These are phyloP conservation scores for Acanthamoeba culbertsoni DNA, from an alignment of 208 protist species.

Conservation along the genomic window DNA sequence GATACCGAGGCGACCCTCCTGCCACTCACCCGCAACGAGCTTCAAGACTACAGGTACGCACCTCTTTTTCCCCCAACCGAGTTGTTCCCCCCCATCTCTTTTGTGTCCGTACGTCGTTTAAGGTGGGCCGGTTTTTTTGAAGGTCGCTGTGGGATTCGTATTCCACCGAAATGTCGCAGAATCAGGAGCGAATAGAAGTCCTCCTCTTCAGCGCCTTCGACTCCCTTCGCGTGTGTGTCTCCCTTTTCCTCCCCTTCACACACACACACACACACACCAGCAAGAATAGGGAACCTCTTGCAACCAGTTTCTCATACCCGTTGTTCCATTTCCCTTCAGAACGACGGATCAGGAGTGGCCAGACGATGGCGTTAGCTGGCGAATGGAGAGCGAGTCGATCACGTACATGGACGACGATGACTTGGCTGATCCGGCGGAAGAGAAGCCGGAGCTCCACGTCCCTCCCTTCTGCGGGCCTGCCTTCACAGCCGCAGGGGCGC, in stretches of 20 bases:
- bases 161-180: neutral
- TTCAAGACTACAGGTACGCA: neutral
- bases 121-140: neutral
- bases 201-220: neutral
- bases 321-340: neutral
- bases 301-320: too few relatives aligned
- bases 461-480: neutral
- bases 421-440: neutral
- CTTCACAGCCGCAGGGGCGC: neutral
- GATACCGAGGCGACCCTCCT: neutral
- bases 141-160: neutral
- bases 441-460: too few relatives aligned
- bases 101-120: neutral
- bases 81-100: neutral
- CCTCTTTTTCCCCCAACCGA: neutral
- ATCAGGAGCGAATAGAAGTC: neutral
- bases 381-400: neutral
- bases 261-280: neutral
- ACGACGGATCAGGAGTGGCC: neutral
- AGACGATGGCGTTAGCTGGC: neutral
- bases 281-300: too few relatives aligned
- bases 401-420: neutral
- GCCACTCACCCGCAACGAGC: neutral
- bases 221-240: neutral
- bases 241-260: neutral